A percentile compares a stretch with the other conserved stretches of the same genome.
These are phyloP conservation scores for Zygnema circumcarinatum DNA, from an alignment of 139 green algal species.

Conservation along the genomic window DNA sequence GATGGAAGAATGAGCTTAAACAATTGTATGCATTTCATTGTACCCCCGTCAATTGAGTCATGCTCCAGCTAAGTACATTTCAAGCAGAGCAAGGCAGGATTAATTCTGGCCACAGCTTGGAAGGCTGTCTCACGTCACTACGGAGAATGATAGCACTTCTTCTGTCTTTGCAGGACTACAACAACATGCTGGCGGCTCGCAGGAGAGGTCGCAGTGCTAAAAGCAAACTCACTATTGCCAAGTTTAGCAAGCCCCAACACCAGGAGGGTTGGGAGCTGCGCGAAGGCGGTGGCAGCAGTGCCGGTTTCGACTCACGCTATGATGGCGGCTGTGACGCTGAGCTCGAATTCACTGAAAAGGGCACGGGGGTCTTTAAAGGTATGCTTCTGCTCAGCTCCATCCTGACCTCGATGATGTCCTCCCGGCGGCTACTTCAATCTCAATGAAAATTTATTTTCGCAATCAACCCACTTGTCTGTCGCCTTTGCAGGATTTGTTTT, in stretches of 20 bases:
- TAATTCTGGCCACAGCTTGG: too few relatives aligned
- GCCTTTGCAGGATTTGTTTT: constrained; percentile 53
- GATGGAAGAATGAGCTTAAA: too few relatives aligned
- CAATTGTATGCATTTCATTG: too few relatives aligned
- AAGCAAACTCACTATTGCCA: constrained; percentile 67
- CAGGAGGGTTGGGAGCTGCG: constrained; percentile 66
- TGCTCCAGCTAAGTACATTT: too few relatives aligned
- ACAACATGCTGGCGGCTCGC: constrained; percentile 55
- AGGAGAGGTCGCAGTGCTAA: constrained; percentile 56
- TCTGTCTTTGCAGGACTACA: constrained; percentile 61
- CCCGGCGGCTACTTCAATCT: background rate
- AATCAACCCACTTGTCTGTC: background rate
- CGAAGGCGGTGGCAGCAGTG: constrained; percentile 37
- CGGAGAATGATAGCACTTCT: too few relatives aligned
- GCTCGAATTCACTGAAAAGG: constrained; percentile 50
- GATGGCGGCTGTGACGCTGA: constrained; percentile 47
- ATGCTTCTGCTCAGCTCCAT: too few relatives aligned
- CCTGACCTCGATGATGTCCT: background rate
- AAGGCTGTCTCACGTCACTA: too few relatives aligned
- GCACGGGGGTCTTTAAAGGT: constrained; percentile 45
- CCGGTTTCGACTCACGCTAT: constrained; percentile 22
- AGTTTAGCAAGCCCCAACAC: constrained; percentile 62
- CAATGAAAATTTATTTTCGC: background rate
- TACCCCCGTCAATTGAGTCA: too few relatives aligned
- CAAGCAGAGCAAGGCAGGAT: too few relatives aligned